Conservation (phyloP, 495 filamentous ascomycete genomes). For the Aspergillus ellipticus region DNA sequence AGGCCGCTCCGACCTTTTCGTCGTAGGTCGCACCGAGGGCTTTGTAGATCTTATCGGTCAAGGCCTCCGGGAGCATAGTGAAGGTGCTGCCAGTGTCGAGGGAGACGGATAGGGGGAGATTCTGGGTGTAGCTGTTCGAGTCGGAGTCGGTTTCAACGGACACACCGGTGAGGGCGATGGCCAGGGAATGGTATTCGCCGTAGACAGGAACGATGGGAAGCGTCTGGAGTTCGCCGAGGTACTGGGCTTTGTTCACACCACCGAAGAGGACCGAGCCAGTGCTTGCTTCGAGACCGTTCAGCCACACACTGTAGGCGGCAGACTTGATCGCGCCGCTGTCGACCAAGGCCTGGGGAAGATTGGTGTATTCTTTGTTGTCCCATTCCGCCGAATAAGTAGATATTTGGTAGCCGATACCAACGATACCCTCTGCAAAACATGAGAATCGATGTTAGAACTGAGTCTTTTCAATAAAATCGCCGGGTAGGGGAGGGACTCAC, state of each 20-base stretch:
- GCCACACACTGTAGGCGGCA: constrained; percentile 79
- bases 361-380: constrained; percentile 43
- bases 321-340: constrained; percentile 63
- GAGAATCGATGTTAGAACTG: not conserved
- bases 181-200: constrained; percentile 60
- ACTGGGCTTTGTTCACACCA: constrained; percentile 77
- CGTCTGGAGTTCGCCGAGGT: constrained; percentile 60
- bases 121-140: constrained; percentile 38
- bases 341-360: constrained; percentile 71
- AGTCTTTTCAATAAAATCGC: not conserved
- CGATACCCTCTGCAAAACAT: constrained; percentile 57
- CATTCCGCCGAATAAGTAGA: constrained; percentile 45
- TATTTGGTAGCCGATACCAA: constrained; percentile 73
- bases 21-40: constrained; percentile 60
- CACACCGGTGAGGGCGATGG: constrained; percentile 68
- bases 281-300: constrained; percentile 70
- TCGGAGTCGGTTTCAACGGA: constrained; percentile 28
- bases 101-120: constrained; percentile 62
- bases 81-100: constrained; percentile 78
- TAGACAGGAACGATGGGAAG: constrained; percentile 59
- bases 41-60: constrained; percentile 58
- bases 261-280: constrained; percentile 84
- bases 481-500: constrained; percentile 27
- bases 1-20: constrained; percentile 29
- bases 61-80: constrained; percentile 65